phyloP scores from a whole-genome alignment of 73 alveolate species.

The Paraurostyla sp. region DNA sequence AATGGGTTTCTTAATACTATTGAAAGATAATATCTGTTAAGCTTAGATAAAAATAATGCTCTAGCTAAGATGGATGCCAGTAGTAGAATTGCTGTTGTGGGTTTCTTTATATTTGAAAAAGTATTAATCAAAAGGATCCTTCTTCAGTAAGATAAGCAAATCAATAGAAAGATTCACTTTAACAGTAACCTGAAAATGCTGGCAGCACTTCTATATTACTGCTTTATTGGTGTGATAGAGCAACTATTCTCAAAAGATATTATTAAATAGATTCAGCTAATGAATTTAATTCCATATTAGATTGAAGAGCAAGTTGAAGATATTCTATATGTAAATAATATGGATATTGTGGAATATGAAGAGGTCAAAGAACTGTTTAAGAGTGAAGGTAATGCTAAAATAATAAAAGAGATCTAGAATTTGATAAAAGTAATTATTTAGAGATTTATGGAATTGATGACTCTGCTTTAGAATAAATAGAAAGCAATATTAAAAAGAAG shows the following conservation, averaged over 20 bases:
- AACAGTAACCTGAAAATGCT: not conserved
- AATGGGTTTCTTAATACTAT: not conserved
- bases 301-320: not conserved
- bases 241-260: not conserved
- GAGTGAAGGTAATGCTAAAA: not conserved
- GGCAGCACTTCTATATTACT: not conserved
- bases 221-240: not conserved
- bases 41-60: not conserved
- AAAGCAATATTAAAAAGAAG: slow-evolving; percentile 23
- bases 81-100: not conserved
- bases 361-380: not conserved
- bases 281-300: not conserved
- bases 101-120: slow-evolving; percentile 14
- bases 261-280: not conserved
- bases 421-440: not conserved
- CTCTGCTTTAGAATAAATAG: slow-evolving; percentile 5
- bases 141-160: not conserved
- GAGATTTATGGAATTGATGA: not conserved
- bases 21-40: not conserved
- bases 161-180: not conserved
- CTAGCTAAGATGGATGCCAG: not conserved
- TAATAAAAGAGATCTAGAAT: not conserved
- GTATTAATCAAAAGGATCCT: not conserved
- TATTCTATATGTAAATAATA: not conserved
- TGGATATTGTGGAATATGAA: not conserved